These are phyloP conservation scores for Euryodendron excelsum DNA, from an alignment of 148 eudicot species.

Conservation along the genomic window DNA sequence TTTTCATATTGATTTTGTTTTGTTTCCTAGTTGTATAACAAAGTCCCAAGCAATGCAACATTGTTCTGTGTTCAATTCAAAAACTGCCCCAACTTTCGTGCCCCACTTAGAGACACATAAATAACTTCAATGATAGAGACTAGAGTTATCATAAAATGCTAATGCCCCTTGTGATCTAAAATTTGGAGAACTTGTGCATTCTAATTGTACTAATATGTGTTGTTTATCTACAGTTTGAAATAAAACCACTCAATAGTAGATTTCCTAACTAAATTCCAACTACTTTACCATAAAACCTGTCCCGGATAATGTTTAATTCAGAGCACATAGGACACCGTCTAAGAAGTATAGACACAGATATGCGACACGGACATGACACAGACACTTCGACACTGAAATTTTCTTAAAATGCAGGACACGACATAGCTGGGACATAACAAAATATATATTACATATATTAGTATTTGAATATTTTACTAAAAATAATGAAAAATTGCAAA, in stretches of 20 bases:
- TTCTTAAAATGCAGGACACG: too few relatives aligned
- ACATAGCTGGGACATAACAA: too few relatives aligned
- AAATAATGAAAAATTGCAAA: too few relatives aligned
- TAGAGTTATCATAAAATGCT: not conserved
- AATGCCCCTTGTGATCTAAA: conserved; percentile 1
- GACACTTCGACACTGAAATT: too few relatives aligned
- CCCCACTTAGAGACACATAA: not conserved
- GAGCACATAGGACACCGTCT: too few relatives aligned
- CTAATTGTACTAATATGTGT: not conserved
- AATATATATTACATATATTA: too few relatives aligned
- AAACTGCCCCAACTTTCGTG: not conserved
- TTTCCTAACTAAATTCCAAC: not conserved
- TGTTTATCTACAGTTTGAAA: not conserved
- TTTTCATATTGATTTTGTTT: too few relatives aligned
- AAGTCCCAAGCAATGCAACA: not conserved
- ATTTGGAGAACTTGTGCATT: not conserved
- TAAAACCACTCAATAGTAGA: not conserved
- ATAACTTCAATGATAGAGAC: not conserved
- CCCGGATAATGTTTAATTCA: too few relatives aligned
- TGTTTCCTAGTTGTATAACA: not conserved
- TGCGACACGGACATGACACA: too few relatives aligned
- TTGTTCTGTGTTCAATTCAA: not conserved
- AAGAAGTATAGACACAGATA: too few relatives aligned
- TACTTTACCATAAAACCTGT: not conserved
- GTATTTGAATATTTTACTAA: too few relatives aligned